A percentile compares a stretch with the other conserved stretches of the same genome.
These are phyloP conservation scores for Ogataea nakhonphanomensis DNA, from an alignment of 805 yeast genomes.

Conservation along the genomic window DNA sequence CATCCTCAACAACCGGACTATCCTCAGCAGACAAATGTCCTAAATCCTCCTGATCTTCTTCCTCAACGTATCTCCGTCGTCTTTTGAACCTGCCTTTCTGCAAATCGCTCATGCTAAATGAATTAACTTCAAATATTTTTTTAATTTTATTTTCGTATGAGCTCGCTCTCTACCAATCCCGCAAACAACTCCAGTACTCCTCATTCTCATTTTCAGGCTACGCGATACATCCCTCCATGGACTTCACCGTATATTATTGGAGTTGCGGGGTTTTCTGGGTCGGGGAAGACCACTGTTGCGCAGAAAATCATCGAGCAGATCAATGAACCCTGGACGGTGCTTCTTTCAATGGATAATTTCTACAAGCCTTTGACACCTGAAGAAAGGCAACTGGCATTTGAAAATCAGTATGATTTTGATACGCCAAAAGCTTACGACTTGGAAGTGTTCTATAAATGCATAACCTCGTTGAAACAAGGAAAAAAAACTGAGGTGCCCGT, in stretches of 20 bases:
- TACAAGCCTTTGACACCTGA: constrained; percentile 70
- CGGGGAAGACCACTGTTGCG: constrained; percentile 93
- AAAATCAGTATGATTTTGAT: constrained; percentile 79
- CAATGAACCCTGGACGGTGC: constrained; percentile 92
- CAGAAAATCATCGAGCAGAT: constrained; percentile 70
- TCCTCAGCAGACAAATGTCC: background rate
- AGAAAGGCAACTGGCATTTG: constrained; percentile 60
- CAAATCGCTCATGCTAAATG: constrained; percentile 6
- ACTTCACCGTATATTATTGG: constrained; percentile 81
- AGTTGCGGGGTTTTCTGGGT: constrained; percentile 83
- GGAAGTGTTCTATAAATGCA: constrained; percentile 62
- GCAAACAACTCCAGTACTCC: constrained; percentile 3
- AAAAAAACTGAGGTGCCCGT: constrained; percentile 62
- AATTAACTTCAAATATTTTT: background rate
- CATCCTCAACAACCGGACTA: background rate
- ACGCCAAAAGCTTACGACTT: constrained; percentile 80
- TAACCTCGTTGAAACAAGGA: constrained; percentile 69
- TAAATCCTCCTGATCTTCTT: background rate
- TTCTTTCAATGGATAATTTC: constrained; percentile 86
- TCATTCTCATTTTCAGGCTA: constrained; percentile 18
- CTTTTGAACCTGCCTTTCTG: constrained; percentile 7
- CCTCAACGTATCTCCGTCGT: constrained; percentile 6
- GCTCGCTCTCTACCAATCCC: background rate
- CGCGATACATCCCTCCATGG: constrained; percentile 77
- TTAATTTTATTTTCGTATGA: background rate